phyloP scores from a whole-genome alignment of 2,329 filamentous ascomycete genomes.

The Rutstroemia sp. region DNA sequence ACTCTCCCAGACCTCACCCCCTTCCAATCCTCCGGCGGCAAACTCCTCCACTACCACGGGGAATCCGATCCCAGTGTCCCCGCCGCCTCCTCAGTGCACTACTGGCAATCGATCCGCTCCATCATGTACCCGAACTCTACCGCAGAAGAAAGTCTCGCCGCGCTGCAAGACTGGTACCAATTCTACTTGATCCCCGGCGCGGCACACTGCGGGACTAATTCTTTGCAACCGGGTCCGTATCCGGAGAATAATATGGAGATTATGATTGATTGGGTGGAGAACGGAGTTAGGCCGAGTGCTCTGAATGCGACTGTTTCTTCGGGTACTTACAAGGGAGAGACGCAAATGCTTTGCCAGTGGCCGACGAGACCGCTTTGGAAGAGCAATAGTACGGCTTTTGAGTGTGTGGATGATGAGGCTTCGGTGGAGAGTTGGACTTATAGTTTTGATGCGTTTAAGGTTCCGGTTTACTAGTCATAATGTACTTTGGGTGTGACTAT shows the following conservation, averaged over 20 bases:
- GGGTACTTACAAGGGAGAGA: conserved; percentile 28
- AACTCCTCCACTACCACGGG: conserved; percentile 51
- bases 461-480: conserved; percentile 17
- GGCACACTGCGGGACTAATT: conserved; percentile 42
- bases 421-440: conserved; percentile 28
- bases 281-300: conserved; percentile 36
- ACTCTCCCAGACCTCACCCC: conserved; percentile 44
- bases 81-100: conserved; percentile 45
- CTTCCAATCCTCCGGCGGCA: conserved; percentile 44
- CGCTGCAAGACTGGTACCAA: conserved; percentile 45
- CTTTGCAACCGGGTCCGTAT: conserved; percentile 32
- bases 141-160: conserved; percentile 33
- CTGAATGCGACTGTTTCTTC: conserved; percentile 32
- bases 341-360: conserved; percentile 33
- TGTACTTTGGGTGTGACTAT: not conserved
- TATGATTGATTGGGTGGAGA: conserved; percentile 61
- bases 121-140: conserved; percentile 40
- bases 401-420: conserved; percentile 25
- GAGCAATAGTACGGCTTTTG: conserved; percentile 18
- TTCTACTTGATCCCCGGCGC: conserved; percentile 48
- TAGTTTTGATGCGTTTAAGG: conserved; percentile 15
- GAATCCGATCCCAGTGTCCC: conserved; percentile 48
- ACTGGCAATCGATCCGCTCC: conserved; percentile 44
- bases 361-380: conserved; percentile 31
- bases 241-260: conserved; percentile 59